A percentile compares a stretch with the other conserved stretches of the same genome.
phyloP scores from a whole-genome alignment of 768 basidiomycete species.

The Russula foetens region DNA sequence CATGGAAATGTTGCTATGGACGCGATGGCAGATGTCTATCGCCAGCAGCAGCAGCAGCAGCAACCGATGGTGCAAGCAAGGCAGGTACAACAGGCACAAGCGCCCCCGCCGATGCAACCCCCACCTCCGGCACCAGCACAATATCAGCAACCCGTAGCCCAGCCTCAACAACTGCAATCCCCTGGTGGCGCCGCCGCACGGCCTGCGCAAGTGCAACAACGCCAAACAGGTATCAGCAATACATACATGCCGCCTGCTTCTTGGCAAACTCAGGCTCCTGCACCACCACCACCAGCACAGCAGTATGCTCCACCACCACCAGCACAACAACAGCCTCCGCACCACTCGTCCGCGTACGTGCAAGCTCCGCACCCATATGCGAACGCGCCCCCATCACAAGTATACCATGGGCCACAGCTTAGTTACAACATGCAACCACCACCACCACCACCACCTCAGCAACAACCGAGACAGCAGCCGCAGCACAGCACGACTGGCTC shows the following conservation, averaged over 20 bases:
- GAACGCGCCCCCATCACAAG: conserved; percentile 13
- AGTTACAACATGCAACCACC: conserved; percentile 6
- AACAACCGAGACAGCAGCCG: conserved; percentile 12
- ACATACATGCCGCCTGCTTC: neutral
- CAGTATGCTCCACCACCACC: conserved; percentile 16
- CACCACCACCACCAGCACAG: conserved; percentile 3
- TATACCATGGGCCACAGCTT: neutral
- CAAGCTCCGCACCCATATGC: conserved; percentile 16
- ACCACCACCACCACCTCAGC: conserved; percentile 24
- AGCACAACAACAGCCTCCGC: conserved; percentile 14
- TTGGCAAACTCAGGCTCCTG: conserved; percentile 3
- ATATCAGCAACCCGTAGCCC: conserved; percentile 35
- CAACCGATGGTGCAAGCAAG: conserved; percentile 18
- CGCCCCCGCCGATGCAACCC: conserved; percentile 32
- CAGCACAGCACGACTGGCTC: conserved; percentile 8
- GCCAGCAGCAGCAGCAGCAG: conserved; percentile 24
- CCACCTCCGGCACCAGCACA: conserved; percentile 26
- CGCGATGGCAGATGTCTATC: conserved; percentile 52
- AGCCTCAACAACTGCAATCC: conserved; percentile 23
- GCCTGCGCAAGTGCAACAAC: conserved; percentile 6
- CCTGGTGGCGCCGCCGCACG: neutral
- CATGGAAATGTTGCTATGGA: conserved; percentile 77
- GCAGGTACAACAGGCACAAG: conserved; percentile 18
- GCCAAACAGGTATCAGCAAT: conserved; percentile 9
- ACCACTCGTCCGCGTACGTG: conserved; percentile 7